These are phyloP conservation scores for Elsinoe ampelina DNA, from an alignment of 2,329 filamentous ascomycete genomes.

Conservation along the genomic window DNA sequence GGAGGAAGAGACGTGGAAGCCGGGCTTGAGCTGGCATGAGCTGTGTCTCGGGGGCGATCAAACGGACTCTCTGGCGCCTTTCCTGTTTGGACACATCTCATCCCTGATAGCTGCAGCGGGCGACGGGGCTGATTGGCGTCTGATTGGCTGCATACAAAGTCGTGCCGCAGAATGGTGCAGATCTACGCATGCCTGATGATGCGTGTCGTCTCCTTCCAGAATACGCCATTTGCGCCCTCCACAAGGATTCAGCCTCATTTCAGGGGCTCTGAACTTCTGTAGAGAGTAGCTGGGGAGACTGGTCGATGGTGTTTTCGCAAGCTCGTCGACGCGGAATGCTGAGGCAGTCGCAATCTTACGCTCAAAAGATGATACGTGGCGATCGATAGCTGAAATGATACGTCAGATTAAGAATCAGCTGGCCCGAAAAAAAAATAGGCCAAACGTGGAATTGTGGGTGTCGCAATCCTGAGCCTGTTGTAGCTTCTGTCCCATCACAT, in stretches of 20 bases:
- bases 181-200: neutral
- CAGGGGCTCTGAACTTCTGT: neutral
- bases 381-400: constrained; percentile 8
- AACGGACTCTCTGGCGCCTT: neutral
- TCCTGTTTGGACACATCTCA: neutral
- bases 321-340: neutral
- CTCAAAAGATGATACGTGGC: constrained; percentile 7
- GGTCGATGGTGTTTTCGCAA: neutral
- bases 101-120: constrained; percentile 9
- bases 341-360: constrained; percentile 2
- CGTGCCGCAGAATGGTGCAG: constrained; percentile 1
- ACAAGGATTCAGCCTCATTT: neutral
- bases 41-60: constrained; percentile 1
- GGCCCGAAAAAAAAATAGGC: constrained; percentile 1
- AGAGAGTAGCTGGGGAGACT: neutral
- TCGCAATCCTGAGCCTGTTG: constrained; percentile 1
- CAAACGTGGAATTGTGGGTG: neutral
- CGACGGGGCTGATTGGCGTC: neutral
- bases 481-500: neutral
- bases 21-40: too few relatives aligned
- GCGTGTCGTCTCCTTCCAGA: neutral
- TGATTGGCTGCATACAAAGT: constrained; percentile 1
- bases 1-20: neutral
- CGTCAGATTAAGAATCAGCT: constrained; percentile 8
- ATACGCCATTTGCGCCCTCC: neutral